Evolutionary conservation across 306 rosid genomes (phyloP).

Genomic region (Amphicarpaea edgeworthii): DNA sequence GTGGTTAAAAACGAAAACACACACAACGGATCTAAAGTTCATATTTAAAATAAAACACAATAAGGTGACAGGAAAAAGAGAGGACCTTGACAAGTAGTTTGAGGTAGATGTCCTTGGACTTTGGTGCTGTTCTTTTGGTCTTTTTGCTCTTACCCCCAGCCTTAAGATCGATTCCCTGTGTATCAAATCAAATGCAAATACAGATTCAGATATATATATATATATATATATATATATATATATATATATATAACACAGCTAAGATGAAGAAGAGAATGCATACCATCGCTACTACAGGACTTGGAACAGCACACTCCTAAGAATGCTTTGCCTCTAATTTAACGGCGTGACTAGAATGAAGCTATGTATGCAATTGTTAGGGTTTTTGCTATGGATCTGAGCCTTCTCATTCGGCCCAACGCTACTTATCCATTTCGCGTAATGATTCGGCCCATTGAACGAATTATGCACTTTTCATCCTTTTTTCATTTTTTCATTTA

Average conservation of each 20-base stretch:
- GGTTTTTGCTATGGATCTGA: conserved; percentile 46
- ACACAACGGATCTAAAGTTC: neutral
- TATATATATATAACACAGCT: too few relatives aligned
- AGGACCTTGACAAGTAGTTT: conserved; percentile 56
- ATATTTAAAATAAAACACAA: too few relatives aligned
- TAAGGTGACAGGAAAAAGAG: neutral
- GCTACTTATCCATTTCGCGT: too few relatives aligned
- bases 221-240: too few relatives aligned
- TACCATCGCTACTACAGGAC: conserved; percentile 51
- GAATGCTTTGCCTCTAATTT: neutral
- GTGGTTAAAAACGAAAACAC: neutral
- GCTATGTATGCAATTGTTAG: conserved; percentile 19
- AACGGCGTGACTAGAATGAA: neutral
- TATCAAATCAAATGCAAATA: neutral
- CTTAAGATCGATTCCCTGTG: conserved; percentile 59
- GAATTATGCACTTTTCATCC: too few relatives aligned
- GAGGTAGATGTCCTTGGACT: conserved; percentile 85
- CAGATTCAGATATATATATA: neutral
- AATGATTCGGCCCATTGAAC: too few relatives aligned
- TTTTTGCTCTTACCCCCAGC: conserved; percentile 94
- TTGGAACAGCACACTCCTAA: neutral
- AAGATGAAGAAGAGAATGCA: too few relatives aligned
- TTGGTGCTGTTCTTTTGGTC: conserved; percentile 78
- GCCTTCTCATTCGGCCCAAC: neutral
- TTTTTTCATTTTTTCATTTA: too few relatives aligned